Conservation (phyloP, 1,139 yeast species). For the Nakaseomyces kungkrabaensis region DNA sequence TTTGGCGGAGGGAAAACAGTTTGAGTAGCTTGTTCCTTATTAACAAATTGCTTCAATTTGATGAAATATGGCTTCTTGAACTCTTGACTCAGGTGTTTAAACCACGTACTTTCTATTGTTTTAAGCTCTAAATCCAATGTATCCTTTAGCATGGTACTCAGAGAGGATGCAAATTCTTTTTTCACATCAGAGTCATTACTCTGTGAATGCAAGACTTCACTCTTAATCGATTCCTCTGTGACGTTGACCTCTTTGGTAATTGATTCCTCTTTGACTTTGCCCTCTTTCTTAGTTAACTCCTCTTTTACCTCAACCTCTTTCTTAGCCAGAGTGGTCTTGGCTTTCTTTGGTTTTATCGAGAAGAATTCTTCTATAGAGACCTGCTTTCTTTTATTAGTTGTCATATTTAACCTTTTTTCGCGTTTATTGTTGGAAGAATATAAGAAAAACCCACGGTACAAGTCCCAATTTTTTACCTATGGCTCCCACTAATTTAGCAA, state of each 20-base stretch:
- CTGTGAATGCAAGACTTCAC: background rate
- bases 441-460: no score
- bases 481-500: no score
- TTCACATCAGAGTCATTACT: conserved; percentile 7
- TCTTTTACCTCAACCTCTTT: background rate
- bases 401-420: background rate
- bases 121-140: conserved; percentile 59
- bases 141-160: conserved; percentile 43
- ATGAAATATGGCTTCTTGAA: conserved; percentile 80
- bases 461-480: no score
- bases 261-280: no score
- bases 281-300: background rate
- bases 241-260: background rate
- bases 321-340: conserved; percentile 2
- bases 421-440: background rate
- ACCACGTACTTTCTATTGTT: conserved; percentile 71
- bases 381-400: conserved; percentile 10
- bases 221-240: background rate
- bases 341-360: conserved; percentile 7
- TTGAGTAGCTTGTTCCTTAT: conserved; percentile 14
- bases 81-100: conserved; percentile 56
- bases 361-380: conserved; percentile 18
- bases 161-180: conserved; percentile 40
- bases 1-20: conserved; percentile 64
- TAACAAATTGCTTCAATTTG: conserved; percentile 41